Evolutionary conservation across 1,139 yeast genomes (phyloP).

Genomic region (Sugiyamaella xylanicola): DNA sequence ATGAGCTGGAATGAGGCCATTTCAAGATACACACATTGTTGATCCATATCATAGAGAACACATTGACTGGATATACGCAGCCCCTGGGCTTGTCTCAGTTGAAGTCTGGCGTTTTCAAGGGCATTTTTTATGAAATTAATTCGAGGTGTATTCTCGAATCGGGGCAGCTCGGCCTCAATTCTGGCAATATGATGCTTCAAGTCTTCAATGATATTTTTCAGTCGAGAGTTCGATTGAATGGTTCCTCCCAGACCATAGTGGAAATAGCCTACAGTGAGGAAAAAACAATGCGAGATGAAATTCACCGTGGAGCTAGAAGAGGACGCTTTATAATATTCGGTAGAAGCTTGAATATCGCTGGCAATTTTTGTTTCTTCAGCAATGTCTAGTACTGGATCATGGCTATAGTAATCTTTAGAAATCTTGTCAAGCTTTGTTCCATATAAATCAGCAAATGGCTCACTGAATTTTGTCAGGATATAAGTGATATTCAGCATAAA

Average conservation of each 20-base stretch:
- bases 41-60: slow-evolving; percentile 26
- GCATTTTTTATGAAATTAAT: slow-evolving; percentile 31
- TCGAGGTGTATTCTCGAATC: slow-evolving; percentile 36
- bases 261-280: slow-evolving; percentile 70
- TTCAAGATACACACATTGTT: slow-evolving; percentile 61
- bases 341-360: slow-evolving; percentile 71
- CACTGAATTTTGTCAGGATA: slow-evolving; percentile 68
- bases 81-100: slow-evolving; percentile 48
- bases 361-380: slow-evolving; percentile 81
- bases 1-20: slow-evolving; percentile 74
- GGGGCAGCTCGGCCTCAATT: slow-evolving; percentile 39
- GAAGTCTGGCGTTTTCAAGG: slow-evolving; percentile 50
- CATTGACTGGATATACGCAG: slow-evolving; percentile 34
- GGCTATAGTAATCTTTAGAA: slow-evolving; percentile 62
- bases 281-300: slow-evolving; percentile 88
- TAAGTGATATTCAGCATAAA: slow-evolving; percentile 76
- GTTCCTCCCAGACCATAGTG: slow-evolving; percentile 92
- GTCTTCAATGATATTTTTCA: slow-evolving; percentile 56
- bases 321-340: slow-evolving; percentile 50
- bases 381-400: slow-evolving; percentile 56
- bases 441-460: slow-evolving; percentile 75
- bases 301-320: slow-evolving; percentile 51
- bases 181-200: slow-evolving; percentile 54
- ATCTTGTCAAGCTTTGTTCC: slow-evolving; percentile 70
- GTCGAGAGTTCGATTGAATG: slow-evolving; percentile 56